Conservation (phyloP, 129 eudicot species). For the Artemisia tridentata region DNA sequence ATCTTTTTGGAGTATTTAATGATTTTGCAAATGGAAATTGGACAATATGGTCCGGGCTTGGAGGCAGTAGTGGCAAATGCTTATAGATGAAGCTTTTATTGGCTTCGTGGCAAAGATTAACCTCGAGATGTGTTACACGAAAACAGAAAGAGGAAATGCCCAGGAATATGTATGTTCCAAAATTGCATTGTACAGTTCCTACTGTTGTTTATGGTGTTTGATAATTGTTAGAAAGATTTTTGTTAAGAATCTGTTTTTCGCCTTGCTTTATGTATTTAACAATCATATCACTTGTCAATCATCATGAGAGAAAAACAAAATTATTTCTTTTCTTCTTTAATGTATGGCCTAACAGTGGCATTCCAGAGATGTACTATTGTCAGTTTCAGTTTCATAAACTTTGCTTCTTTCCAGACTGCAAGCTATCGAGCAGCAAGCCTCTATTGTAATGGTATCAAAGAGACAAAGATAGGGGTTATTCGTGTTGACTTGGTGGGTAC, state of each 20-base stretch:
- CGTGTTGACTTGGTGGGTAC: too few species aligned
- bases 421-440: background rate
- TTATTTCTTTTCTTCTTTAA: background rate
- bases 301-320: slow-evolving; percentile 19
- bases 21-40: slow-evolving; percentile 14
- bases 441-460: too few species aligned
- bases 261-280: slow-evolving; percentile 2
- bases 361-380: background rate
- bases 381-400: background rate
- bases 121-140: slow-evolving; percentile 10
- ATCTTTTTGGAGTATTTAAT: background rate
- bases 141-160: slow-evolving; percentile 16
- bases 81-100: slow-evolving; percentile 15
- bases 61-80: slow-evolving; percentile 14
- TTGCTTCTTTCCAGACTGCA: background rate
- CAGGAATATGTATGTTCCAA: background rate
- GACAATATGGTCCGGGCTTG: slow-evolving; percentile 9
- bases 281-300: slow-evolving; percentile 22
- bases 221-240: slow-evolving; percentile 13
- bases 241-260: slow-evolving; percentile 1
- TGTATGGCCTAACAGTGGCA: background rate
- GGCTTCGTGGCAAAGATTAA: slow-evolving; percentile 10
- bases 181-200: slow-evolving; percentile 27
- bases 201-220: slow-evolving; percentile 18
- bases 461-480: too few species aligned